These are phyloP conservation scores for Mortierella sp. DNA, from an alignment of 371 early-diverging fungal species.

Conservation along the genomic window DNA sequence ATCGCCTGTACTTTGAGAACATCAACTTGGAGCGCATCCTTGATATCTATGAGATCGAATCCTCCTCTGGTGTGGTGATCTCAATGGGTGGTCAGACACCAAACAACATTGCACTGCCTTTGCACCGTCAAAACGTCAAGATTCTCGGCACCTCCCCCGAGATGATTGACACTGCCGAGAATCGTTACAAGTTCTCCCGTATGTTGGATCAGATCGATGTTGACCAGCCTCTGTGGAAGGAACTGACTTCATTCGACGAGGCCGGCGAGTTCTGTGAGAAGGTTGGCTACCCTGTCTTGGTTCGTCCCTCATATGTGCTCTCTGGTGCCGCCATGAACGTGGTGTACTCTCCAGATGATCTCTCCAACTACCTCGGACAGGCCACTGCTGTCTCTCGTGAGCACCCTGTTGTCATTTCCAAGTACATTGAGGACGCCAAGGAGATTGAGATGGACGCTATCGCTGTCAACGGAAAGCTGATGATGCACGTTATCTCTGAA, in stretches of 20 bases:
- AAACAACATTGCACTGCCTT: slow-evolving; percentile 90
- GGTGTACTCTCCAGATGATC: slow-evolving; percentile 79
- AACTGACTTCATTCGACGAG: slow-evolving; percentile 81
- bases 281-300: slow-evolving; percentile 92
- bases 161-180: slow-evolving; percentile 92
- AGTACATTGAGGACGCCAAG: slow-evolving; percentile 91
- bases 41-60: slow-evolving; percentile 92
- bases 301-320: slow-evolving; percentile 94
- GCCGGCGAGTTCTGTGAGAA: slow-evolving; percentile 81
- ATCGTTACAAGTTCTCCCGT: slow-evolving; percentile 92
- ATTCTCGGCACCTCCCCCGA: slow-evolving; percentile 90
- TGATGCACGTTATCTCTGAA: slow-evolving; percentile 91
- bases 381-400: slow-evolving; percentile 90
- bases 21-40: slow-evolving; percentile 88
- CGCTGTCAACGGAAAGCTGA: slow-evolving; percentile 83
- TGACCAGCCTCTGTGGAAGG: slow-evolving; percentile 96
- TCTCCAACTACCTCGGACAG: slow-evolving; percentile 76
- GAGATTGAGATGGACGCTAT: slow-evolving; percentile 96
- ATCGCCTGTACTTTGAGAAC: slow-evolving; percentile 95
- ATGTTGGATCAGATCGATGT: slow-evolving; percentile 90
- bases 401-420: slow-evolving; percentile 93
- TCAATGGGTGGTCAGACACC: slow-evolving; percentile 94
- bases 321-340: slow-evolving; percentile 98
- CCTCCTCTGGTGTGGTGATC: slow-evolving; percentile 82
- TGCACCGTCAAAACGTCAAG: slow-evolving; percentile 75